These are phyloP conservation scores for Gomphus sp. DNA, from an alignment of 1,284 basidiomycete genomes.

Conservation along the genomic window DNA sequence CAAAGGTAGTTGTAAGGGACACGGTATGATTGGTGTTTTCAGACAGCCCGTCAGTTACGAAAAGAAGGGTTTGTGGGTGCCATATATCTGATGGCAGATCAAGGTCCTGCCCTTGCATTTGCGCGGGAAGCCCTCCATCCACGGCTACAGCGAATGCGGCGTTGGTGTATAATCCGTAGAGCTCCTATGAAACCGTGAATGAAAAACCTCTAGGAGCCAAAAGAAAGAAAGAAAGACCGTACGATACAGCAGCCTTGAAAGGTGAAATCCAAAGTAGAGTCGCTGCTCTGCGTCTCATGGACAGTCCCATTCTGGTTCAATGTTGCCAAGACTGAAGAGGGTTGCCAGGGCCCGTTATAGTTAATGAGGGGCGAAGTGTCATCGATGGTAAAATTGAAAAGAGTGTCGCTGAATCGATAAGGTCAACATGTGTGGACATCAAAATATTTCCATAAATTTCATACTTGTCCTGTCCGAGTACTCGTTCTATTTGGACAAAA, in stretches of 20 bases:
- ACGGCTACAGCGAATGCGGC: not conserved
- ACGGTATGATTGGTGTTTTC: slow-evolving; percentile 1
- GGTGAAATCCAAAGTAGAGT: not conserved
- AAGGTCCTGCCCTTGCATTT: not conserved
- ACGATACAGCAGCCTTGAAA: slow-evolving; percentile 8
- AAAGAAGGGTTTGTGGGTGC: slow-evolving; percentile 7
- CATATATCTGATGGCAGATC: not conserved
- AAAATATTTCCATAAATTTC: no score
- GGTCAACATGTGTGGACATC: no score
- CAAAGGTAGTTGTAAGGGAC: not conserved
- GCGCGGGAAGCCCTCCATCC: not conserved
- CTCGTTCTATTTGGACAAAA: slow-evolving; percentile 2
- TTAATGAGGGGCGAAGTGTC: not conserved
- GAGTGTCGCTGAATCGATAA: not conserved
- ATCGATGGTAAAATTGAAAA: not conserved
- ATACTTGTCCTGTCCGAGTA: not conserved
- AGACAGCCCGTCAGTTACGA: not conserved
- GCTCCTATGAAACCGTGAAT: slow-evolving; percentile 2
- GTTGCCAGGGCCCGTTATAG: not conserved
- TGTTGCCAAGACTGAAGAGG: not conserved
- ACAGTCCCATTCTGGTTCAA: not conserved
- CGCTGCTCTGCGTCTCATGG: not conserved
- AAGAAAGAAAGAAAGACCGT: not conserved
- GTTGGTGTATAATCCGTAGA: slow-evolving; percentile 6
- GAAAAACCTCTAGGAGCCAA: no score